Evolutionary conservation across 2,329 filamentous ascomycete genomes (phyloP).

Genomic region (Fusarium sp.): DNA sequence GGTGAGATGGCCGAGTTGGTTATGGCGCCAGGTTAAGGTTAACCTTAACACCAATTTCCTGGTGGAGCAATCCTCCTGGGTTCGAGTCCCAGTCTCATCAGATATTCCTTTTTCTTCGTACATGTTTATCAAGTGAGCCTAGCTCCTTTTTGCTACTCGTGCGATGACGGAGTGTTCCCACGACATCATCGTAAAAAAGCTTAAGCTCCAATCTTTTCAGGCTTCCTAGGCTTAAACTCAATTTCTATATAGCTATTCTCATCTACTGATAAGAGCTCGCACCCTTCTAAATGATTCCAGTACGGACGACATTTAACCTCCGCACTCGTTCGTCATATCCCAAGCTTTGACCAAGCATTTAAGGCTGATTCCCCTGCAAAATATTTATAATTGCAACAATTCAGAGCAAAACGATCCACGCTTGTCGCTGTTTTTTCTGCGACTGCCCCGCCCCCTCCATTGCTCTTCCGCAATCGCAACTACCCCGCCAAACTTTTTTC

Average conservation of each 20-base stretch:
- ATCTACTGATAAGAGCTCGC: not conserved
- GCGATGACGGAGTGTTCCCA: conserved; percentile 21
- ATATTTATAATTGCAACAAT: conserved; percentile 19
- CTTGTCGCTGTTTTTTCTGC: conserved; percentile 22
- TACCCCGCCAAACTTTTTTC: conserved; percentile 47
- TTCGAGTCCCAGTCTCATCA: conserved; percentile 46
- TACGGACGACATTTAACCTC: not conserved
- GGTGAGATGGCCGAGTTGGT: conserved; percentile 46
- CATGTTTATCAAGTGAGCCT: not conserved
- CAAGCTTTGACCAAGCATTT: conserved; percentile 25
- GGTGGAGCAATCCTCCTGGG: conserved; percentile 46
- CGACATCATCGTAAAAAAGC: conserved; percentile 14
- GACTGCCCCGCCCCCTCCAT: conserved; percentile 40
- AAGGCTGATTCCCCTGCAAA: conserved; percentile 35
- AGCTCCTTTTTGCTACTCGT: not conserved
- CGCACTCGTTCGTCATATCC: conserved; percentile 23
- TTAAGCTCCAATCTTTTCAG: not conserved
- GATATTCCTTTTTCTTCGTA: not conserved
- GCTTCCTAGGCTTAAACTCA: conserved; percentile 4
- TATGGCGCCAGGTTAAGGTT: conserved; percentile 46
- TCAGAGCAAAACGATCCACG: conserved; percentile 1
- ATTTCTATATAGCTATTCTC: not conserved
- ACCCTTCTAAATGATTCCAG: not conserved
- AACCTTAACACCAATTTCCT: conserved; percentile 43
- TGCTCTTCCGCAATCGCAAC: conserved; percentile 32